Base-by-base conservation (phyloP, 2,329 filamentous ascomycete genomes). In the Dactylonectria estremocensis region DNA sequence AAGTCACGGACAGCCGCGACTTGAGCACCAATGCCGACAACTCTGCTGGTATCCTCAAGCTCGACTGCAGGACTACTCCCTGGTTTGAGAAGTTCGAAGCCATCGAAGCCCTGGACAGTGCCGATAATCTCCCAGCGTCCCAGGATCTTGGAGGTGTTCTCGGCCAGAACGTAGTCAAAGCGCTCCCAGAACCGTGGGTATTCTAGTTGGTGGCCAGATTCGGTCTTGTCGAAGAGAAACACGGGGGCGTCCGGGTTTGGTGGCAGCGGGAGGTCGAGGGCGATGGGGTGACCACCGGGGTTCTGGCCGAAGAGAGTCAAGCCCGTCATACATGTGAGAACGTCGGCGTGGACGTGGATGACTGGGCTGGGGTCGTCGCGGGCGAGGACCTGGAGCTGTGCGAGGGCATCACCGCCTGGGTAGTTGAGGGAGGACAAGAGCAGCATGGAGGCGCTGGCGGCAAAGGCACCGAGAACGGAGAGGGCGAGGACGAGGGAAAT, bases 401-500 rank as follows among this genome's bases (percentile, higher is more conserved):
- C 72, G 22, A 98, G 85, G 2, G 95, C 96, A 66, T 93, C 89
- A 22, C 94, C 96, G 54, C 96, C 96, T 1, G 96, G 96, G 77
- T 99, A 99, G 82, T 98, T 99, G 64, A 97, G 89, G 14, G 93
- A 92, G 0, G 95, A 97, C 67, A 97, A 83, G 31, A 92, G 86
- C 2, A 98, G 89, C 82, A 97, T 89, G 35, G 82, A 87, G 3
- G 86, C 84, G 64, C 92, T 93, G 40, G 88, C 83, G 5, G 84
- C 81, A 67, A 93, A 88, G 1, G 90, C 88, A 4, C 82, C 79
- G 1, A 91, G 67, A 0, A 93, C 84, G 0, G 93, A 94, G 1
- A 84, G 78, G 3, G 89, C 78, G 2, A 97, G 77, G 1, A 80
- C 75, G 2, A 89, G 69, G 2, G 89, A 89, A 9, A 90, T 80